Evolutionary conservation across 140 eudicot genomes (phyloP).

Genomic region (Stevia rebaudiana): DNA sequence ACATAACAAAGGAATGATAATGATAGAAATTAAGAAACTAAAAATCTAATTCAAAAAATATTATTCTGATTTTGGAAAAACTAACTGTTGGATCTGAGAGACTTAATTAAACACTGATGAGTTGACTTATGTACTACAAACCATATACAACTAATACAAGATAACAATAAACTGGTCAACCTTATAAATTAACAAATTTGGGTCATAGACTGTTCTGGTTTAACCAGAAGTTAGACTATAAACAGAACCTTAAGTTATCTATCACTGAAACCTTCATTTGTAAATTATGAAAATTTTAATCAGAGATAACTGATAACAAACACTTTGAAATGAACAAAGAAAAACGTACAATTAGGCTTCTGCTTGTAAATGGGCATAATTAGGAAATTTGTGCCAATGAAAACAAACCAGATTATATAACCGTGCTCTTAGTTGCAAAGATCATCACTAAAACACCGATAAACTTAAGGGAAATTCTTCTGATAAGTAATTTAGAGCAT

Average conservation of each 20-base stretch:
- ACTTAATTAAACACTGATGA: background rate
- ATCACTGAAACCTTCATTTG: background rate
- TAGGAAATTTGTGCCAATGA: background rate
- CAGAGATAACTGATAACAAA: background rate
- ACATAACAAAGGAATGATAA: slow-evolving; percentile 3
- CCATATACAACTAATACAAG: background rate
- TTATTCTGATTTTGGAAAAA: background rate
- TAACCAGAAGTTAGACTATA: too few relatives aligned
- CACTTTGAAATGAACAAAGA: background rate
- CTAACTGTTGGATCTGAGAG: background rate
- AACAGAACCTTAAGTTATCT: background rate
- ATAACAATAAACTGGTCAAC: background rate
- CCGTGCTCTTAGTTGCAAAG: too few relatives aligned
- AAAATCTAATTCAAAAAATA: background rate
- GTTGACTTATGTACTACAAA: background rate
- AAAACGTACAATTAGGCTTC: too few relatives aligned
- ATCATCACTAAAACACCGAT: too few relatives aligned
- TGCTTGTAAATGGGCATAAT: background rate
- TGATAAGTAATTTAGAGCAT: background rate
- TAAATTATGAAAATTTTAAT: too few relatives aligned
- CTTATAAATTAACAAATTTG: too few relatives aligned
- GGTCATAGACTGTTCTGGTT: too few relatives aligned
- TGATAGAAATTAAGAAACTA: background rate
- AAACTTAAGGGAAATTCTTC: background rate
- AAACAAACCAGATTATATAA: background rate